phyloP scores from a whole-genome alignment of 768 basidiomycete genomes.

The Mycena maculata region DNA sequence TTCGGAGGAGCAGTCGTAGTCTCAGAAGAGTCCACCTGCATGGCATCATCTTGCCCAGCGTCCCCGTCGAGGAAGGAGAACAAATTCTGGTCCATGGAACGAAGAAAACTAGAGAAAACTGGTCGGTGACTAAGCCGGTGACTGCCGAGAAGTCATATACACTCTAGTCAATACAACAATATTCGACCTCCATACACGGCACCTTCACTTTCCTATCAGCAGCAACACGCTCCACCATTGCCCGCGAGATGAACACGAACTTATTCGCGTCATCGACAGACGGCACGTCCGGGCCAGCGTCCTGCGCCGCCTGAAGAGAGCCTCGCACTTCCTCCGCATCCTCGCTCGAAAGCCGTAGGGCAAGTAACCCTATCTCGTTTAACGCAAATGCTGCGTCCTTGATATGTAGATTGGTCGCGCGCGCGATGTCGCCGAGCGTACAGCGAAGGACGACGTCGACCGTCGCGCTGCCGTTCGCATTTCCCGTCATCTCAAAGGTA shows the following conservation, averaged over 20 bases:
- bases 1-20: not conserved
- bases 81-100: constrained; percentile 63
- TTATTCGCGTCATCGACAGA: constrained; percentile 57
- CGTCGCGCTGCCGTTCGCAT: constrained; percentile 75
- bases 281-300: constrained; percentile 37
- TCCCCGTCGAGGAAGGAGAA: constrained; percentile 77
- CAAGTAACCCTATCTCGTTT: constrained; percentile 85
- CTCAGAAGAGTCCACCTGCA: constrained; percentile 40
- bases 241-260: constrained; percentile 68
- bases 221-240: constrained; percentile 76
- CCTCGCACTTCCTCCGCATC: constrained; percentile 40
- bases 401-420: constrained; percentile 80
- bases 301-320: constrained; percentile 23
- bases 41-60: constrained; percentile 50
- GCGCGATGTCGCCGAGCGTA: constrained; percentile 81
- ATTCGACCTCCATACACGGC: constrained; percentile 65
- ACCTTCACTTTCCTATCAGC: constrained; percentile 77
- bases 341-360: constrained; percentile 49
- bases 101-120: too few relatives aligned
- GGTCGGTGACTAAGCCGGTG: too few relatives aligned
- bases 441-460: constrained; percentile 76
- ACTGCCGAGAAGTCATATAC: not conserved
- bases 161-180: constrained; percentile 21
- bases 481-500: constrained; percentile 65
- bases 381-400: constrained; percentile 93